Evolutionary conservation across 345 rosid species (phyloP), one percentile per base, ranked within the genome.

Genomic region (Brassica incana): DNA sequence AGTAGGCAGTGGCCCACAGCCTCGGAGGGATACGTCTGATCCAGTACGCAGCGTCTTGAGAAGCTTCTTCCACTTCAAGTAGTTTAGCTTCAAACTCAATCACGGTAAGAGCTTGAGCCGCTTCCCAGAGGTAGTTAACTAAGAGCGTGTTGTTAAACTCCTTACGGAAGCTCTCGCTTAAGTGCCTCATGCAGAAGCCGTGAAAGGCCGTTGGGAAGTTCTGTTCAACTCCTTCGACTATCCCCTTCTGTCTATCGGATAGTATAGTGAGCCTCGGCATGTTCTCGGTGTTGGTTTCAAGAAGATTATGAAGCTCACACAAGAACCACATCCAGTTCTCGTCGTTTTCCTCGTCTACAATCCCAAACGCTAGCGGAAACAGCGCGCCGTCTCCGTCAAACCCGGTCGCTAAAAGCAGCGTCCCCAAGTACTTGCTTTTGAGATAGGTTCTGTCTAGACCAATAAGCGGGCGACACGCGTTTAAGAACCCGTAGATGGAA

Each of bases 301-400:
- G 97, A 76, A 93, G 90, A 52, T 85, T 93, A 79, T 90, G 99
- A 75, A 95, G 98, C 81, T 93, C 98, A 30, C 96, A 90, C 12
- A 95, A 87, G 84, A 95, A 95, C 99, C 99, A 95, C 98, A 93
- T 93, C 98, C 99, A 95, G 54, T 90, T 95, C 77, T 95, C 98
- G 30, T 95, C 97, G 59, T 88, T 95, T 85, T 95, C 99, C 80
- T 95, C 99, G 16, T 95, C 98, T 16, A 93, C 91, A 54, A 93
- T 96, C 40, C 99, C 99, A 80, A 95, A 95, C 65, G 98, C 98
- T 79, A 95, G 58, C 0, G 98, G 99, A 85, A 93, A 95, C 76
- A 95, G 69, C 36, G 94, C 94, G 6, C 99, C 99, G 68, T 93
- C 97, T 52, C 99, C 99, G 29, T 93, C 99, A 77, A 95, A 93